These are phyloP conservation scores for Sclerotinia sclerotiorum DNA, from an alignment of 2,329 filamentous ascomycete species.

Conservation along the genomic window DNA sequence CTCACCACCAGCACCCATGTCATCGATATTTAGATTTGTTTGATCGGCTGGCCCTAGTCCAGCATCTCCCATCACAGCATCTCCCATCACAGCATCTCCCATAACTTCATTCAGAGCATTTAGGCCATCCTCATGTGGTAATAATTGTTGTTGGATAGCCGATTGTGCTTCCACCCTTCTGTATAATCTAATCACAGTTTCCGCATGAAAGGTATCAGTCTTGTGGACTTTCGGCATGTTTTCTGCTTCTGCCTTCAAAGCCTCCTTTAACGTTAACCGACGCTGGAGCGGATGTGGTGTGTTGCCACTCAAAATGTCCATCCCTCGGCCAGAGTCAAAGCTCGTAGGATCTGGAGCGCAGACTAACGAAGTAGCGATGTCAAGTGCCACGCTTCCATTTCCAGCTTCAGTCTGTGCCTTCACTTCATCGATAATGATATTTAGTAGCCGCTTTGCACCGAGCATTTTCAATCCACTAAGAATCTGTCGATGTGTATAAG, in stretches of 20 bases:
- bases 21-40: constrained; percentile 21
- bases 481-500: constrained; percentile 72
- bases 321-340: constrained; percentile 26
- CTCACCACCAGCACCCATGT: constrained; percentile 14
- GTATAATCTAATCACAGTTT: constrained; percentile 37
- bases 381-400: constrained; percentile 62
- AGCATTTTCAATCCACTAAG: constrained; percentile 60
- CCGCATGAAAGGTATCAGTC: constrained; percentile 34
- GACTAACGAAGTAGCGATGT: constrained; percentile 67
- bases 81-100: constrained; percentile 26
- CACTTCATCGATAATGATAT: constrained; percentile 66
- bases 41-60: constrained; percentile 25
- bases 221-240: constrained; percentile 35
- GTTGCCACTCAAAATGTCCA: constrained; percentile 25
- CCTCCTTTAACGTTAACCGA: constrained; percentile 39
- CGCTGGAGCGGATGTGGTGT: constrained; percentile 31
- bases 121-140: constrained; percentile 22
- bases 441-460: constrained; percentile 60
- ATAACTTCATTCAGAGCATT: constrained; percentile 25
- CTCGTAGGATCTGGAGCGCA: constrained; percentile 60
- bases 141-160: constrained; percentile 27
- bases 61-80: constrained; percentile 27
- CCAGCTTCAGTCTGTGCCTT: constrained; percentile 59
- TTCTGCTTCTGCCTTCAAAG: constrained; percentile 37
- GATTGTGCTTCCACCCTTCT: constrained; percentile 39